Conservation (phyloP, 2,329 filamentous ascomycete species). For the Pseudogymnoascus sp. region DNA sequence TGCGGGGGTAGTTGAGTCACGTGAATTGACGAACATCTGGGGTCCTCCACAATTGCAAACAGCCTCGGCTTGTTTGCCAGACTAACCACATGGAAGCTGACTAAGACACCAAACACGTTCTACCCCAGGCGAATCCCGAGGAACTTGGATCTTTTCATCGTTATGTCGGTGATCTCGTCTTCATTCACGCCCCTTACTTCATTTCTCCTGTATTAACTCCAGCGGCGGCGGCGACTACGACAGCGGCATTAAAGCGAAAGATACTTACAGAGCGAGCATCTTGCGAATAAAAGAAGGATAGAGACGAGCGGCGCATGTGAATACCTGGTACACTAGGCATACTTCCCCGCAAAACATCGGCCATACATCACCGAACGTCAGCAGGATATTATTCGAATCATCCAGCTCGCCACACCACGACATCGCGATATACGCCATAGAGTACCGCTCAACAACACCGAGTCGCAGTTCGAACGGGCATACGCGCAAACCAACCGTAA, state of each 20-base stretch:
- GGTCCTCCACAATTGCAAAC: background rate
- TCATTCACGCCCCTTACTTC: background rate
- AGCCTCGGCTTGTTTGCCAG: background rate
- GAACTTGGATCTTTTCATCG: background rate
- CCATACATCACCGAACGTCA: background rate
- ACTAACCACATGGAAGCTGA: conserved; percentile 1
- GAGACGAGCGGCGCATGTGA: background rate
- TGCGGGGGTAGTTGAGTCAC: background rate
- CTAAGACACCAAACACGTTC: background rate
- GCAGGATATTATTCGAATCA: background rate
- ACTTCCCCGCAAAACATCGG: background rate
- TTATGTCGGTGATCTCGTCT: background rate
- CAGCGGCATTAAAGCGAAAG: background rate
- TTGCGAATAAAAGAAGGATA: background rate
- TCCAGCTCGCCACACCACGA: background rate
- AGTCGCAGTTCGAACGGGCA: background rate
- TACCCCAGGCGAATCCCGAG: background rate
- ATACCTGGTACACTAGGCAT: background rate
- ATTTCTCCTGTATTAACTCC: conserved; percentile 2
- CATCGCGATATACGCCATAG: background rate
- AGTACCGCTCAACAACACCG: background rate
- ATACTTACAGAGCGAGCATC: background rate
- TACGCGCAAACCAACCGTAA: background rate
- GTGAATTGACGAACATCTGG: background rate
- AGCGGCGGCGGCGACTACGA: background rate